These are phyloP conservation scores for Cladosporium sp. DNA, from an alignment of 2,329 filamentous ascomycete species.

Conservation along the genomic window DNA sequence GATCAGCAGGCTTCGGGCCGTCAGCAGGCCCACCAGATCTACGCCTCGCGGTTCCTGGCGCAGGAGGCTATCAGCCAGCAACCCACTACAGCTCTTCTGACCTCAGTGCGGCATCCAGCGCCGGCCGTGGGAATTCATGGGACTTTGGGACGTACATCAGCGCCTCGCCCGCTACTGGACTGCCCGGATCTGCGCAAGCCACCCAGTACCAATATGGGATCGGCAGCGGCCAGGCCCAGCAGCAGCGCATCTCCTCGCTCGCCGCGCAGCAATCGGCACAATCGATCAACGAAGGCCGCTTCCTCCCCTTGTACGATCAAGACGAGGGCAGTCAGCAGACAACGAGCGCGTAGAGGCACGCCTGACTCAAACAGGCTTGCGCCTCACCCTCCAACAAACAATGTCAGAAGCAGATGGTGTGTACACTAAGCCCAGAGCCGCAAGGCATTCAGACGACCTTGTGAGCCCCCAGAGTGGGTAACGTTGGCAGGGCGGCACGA, in stretches of 20 bases:
- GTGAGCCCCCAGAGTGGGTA: conserved; percentile 6
- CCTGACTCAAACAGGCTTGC: conserved; percentile 10
- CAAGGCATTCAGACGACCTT: conserved; percentile 3
- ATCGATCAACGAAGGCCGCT: conserved; percentile 27
- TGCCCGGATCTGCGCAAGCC: conserved; percentile 26
- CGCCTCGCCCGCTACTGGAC: conserved; percentile 26
- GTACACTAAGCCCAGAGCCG: conserved; percentile 7
- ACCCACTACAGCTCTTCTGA: conserved; percentile 28
- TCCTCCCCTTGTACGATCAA: conserved; percentile 33
- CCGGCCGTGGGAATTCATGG: conserved; percentile 22
- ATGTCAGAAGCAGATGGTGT: conserved; percentile 9
- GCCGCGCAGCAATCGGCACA: conserved; percentile 18
- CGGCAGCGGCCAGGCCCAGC: conserved; percentile 10
- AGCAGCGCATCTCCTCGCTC: conserved; percentile 26
- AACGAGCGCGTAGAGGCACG: conserved; percentile 17
- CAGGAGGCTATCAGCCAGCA: conserved; percentile 27
- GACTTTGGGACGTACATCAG: conserved; percentile 26
- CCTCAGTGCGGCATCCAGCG: conserved; percentile 20
- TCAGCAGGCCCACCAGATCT: conserved; percentile 36
- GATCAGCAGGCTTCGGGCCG: conserved; percentile 29
- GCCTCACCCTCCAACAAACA: conserved; percentile 12
- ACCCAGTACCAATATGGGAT: conserved; percentile 20
- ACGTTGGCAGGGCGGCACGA: not conserved
- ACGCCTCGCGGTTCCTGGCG: conserved; percentile 30
- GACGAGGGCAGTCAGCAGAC: conserved; percentile 30